Evolutionary conservation across 2,329 filamentous ascomycete genomes (phyloP), one percentile per base, ranked within the genome.

Genomic region (Capronia coronata): DNA sequence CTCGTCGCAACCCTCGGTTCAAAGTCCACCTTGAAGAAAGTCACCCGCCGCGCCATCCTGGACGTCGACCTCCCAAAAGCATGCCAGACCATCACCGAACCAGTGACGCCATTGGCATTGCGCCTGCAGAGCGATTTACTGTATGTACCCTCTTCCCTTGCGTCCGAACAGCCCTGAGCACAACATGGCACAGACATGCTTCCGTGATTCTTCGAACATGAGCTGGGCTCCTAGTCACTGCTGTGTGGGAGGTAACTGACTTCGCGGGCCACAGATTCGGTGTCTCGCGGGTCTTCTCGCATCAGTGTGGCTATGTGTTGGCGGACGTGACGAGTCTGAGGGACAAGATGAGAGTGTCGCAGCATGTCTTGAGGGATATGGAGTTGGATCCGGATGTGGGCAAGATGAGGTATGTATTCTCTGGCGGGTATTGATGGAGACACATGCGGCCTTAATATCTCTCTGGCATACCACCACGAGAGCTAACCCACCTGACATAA

Each of bases 121-220:
- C 83, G 93, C 29, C 77, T 98, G 18, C 91, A 97, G 64, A 86
- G 89, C 13, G 96, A 84, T 60, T 75, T 98, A 14, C 79, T 98
- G 79, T 84, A 64, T 64, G 75, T 62, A 8, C 30, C n/a, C 2
- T 18, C 16, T 18, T 2, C 18, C 16, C 37, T n/a, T n/a, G n/a
- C 11, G 32, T n/a, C 11, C 23, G 27, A n/a, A n/a, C n/a, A n/a
- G n/a, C n/a, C n/a, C n/a, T n/a, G n/a, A n/a, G n/a, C n/a, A n/a
- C n/a, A n/a, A n/a, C n/a, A n/a, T n/a, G n/a, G n/a, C n/a, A n/a
- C n/a, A n/a, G n/a, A n/a, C n/a, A n/a, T n/a, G n/a, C n/a, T n/a
- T n/a, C n/a, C n/a, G n/a, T n/a, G n/a, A n/a, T n/a, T n/a, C n/a
- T n/a, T n/a, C n/a, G n/a, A 5, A 5, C 23, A 27, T 27, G 5